Evolutionary conservation across 2,329 filamentous ascomycete species (phyloP).

Genomic region (Lithohypha guttulata): DNA sequence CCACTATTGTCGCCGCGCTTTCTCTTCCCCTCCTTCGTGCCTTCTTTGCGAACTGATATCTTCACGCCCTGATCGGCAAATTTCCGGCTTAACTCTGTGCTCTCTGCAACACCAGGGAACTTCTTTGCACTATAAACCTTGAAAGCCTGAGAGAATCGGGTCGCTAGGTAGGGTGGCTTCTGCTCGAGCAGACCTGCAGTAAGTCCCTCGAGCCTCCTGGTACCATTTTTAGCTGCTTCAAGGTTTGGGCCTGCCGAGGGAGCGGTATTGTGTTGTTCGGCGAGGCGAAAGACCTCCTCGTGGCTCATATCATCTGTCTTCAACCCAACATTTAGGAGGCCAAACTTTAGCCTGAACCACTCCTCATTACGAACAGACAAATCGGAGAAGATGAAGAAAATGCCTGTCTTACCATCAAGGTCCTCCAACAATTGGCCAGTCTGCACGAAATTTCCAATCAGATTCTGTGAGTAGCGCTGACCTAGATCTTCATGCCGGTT

Average conservation of each 20-base stretch:
- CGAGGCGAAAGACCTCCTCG: conserved; percentile 11
- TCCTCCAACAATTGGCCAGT: conserved; percentile 80
- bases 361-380: conserved; percentile 90
- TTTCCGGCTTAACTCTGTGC: conserved; percentile 77
- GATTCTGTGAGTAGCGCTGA: conserved; percentile 68
- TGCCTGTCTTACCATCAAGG: conserved; percentile 66
- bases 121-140: conserved; percentile 96
- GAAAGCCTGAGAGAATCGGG: conserved; percentile 78
- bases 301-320: neutral
- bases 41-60: conserved; percentile 86
- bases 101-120: conserved; percentile 94
- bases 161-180: conserved; percentile 65
- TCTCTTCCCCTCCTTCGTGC: conserved; percentile 31
- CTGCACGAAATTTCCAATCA: conserved; percentile 83
- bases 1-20: conserved; percentile 31
- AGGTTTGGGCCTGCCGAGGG: conserved; percentile 20
- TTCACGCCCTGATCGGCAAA: conserved; percentile 94
- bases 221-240: conserved; percentile 17
- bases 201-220: conserved; percentile 3
- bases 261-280: conserved; percentile 4
- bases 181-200: conserved; percentile 22
- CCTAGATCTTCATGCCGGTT: neutral
- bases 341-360: conserved; percentile 68
- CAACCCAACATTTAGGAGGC: conserved; percentile 57
- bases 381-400: conserved; percentile 96